Evolutionary conservation across 192 early-diverging fungal genomes (phyloP).

Genomic region (Dissophora globulifera): DNA sequence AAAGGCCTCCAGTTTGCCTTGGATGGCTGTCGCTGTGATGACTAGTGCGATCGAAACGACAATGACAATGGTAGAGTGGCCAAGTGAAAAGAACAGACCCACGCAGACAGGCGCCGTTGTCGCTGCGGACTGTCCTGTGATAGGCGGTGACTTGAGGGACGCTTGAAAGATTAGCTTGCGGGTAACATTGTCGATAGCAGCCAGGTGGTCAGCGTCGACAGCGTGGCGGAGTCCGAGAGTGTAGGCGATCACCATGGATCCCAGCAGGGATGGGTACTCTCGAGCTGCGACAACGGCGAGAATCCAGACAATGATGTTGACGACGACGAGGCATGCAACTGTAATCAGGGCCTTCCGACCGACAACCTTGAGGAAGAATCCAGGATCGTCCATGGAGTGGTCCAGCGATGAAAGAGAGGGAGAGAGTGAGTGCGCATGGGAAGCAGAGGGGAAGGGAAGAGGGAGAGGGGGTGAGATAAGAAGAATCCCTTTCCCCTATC

Average conservation of each 20-base stretch:
- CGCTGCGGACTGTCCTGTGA: not conserved
- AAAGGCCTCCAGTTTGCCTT: conserved; percentile 56
- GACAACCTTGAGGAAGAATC: too few species aligned
- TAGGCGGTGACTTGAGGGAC: conserved; percentile 3
- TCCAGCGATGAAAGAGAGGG: too few species aligned
- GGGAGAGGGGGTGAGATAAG: too few species aligned
- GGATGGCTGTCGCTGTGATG: conserved; percentile 56
- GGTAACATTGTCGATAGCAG: conserved; percentile 81
- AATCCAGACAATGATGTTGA: conserved; percentile 60
- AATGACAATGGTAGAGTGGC: conserved; percentile 78
- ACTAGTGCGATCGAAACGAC: conserved; percentile 58
- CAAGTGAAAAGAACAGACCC: conserved; percentile 75
- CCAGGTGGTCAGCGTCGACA: conserved; percentile 75
- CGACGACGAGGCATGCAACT: conserved; percentile 26
- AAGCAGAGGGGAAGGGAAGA: too few species aligned
- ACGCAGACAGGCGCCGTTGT: conserved; percentile 64
- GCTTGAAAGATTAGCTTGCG: conserved; percentile 62
- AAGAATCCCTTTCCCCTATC: too few species aligned
- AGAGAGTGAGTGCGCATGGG: too few species aligned
- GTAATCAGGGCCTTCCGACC: conserved; percentile 49
- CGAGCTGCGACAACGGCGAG: conserved; percentile 45
- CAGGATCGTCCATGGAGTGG: too few species aligned
- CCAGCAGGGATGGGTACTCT: conserved; percentile 55
- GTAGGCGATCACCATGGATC: conserved; percentile 59
- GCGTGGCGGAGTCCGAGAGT: conserved; percentile 66